phyloP scores from a whole-genome alignment of 371 early-diverging fungal species.

The Racocetra persica region DNA sequence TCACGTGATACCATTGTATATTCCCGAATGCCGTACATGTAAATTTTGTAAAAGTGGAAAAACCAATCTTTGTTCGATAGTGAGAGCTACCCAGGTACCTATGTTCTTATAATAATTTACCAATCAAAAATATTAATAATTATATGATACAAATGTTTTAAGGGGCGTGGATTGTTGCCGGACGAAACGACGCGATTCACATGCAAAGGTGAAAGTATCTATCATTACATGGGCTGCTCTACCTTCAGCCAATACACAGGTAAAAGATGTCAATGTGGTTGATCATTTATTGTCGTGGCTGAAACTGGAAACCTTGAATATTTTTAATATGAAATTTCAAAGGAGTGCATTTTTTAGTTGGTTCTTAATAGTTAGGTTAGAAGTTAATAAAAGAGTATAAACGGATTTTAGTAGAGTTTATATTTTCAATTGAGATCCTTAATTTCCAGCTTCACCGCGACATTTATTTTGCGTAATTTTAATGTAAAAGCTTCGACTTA shows the following conservation, averaged over 20 bases:
- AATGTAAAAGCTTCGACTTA: not conserved
- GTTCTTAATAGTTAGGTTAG: too few species aligned
- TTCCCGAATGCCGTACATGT: constrained; percentile 92
- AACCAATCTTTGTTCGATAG: constrained; percentile 93
- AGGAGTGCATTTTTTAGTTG: too few species aligned
- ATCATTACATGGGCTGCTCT: constrained; percentile 97
- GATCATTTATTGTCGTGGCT: too few species aligned
- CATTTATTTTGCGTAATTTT: constrained; percentile 8
- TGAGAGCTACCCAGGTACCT: constrained; percentile 87
- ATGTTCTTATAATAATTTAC: not conserved
- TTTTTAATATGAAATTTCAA: too few species aligned
- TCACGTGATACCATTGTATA: constrained; percentile 96
- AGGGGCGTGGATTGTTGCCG: constrained; percentile 94
- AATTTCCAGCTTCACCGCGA: too few species aligned
- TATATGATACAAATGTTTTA: constrained; percentile 28
- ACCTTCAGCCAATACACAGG: constrained; percentile 95
- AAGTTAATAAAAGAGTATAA: too few species aligned
- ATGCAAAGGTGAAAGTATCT: constrained; percentile 86
- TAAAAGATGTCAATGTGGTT: constrained; percentile 44
- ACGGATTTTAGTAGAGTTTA: too few species aligned
- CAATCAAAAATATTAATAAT: not conserved
- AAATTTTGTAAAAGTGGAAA: constrained; percentile 95
- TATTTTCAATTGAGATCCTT: too few species aligned
- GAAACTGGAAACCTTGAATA: too few species aligned
- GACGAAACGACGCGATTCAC: constrained; percentile 93